Conservation (phyloP, 2,329 filamentous ascomycete genomes). For the Exophiala dermatitidis region DNA sequence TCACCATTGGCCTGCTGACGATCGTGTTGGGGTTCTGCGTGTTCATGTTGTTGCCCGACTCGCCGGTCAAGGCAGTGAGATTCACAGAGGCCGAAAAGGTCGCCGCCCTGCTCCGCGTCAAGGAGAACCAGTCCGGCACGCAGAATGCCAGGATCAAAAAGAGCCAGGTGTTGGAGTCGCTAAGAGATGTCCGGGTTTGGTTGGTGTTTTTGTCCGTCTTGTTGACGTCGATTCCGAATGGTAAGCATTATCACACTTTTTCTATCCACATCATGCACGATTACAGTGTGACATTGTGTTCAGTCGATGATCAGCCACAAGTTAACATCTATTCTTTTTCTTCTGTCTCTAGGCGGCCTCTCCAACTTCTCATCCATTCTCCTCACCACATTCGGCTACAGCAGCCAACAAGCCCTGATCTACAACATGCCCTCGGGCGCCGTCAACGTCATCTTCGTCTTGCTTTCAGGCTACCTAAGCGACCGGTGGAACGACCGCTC, state of each 20-base stretch:
- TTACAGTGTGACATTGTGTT: too few relatives aligned
- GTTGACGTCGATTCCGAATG: slow-evolving; percentile 18
- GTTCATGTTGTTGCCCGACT: slow-evolving; percentile 37
- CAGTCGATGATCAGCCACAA: too few relatives aligned
- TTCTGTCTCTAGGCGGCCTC: slow-evolving; percentile 24
- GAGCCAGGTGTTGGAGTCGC: slow-evolving; percentile 41
- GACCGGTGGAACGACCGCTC: slow-evolving; percentile 38
- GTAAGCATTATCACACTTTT: too few relatives aligned
- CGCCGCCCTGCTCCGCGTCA: slow-evolving; percentile 38
- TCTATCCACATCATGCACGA: too few relatives aligned
- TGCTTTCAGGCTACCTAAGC: slow-evolving; percentile 36
- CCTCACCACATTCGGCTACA: slow-evolving; percentile 41
- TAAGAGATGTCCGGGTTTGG: slow-evolving; percentile 49
- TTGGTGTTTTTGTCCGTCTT: slow-evolving; percentile 16
- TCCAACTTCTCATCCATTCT: slow-evolving; percentile 41
- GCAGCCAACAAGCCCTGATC: slow-evolving; percentile 38
- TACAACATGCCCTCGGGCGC: slow-evolving; percentile 41
- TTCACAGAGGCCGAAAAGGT: slow-evolving; percentile 37
- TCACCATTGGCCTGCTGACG: slow-evolving; percentile 41
- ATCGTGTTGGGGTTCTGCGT: slow-evolving; percentile 35
- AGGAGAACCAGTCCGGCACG: slow-evolving; percentile 45
- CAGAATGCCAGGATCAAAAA: slow-evolving; percentile 47
- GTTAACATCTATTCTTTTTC: too few relatives aligned
- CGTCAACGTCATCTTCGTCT: slow-evolving; percentile 38
- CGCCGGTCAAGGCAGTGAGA: slow-evolving; percentile 35